Percentiles rank a stretch among this genome's conserved stretches.
Evolutionary conservation across 129 eudicot genomes (phyloP).

Genomic region (Mikania micrantha): DNA sequence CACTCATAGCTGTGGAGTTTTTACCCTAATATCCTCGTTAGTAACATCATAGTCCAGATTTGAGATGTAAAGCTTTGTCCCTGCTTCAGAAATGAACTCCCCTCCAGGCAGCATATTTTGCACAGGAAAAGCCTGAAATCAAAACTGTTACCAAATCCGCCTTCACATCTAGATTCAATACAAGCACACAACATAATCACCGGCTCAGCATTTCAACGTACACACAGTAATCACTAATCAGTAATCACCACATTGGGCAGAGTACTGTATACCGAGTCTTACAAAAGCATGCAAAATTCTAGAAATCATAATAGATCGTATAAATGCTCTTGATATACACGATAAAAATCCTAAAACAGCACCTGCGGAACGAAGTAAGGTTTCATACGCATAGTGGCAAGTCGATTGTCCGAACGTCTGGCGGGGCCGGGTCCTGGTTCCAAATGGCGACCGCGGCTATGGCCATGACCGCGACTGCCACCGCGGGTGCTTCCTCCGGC

Average conservation of each 20-base stretch:
- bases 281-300: neutral
- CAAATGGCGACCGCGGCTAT: constrained; percentile 6
- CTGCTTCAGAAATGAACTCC: constrained; percentile 22
- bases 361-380: constrained; percentile 43
- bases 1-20: neutral
- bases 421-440: constrained; percentile 36
- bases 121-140: constrained; percentile 31
- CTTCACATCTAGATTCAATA: neutral
- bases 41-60: constrained; percentile 41
- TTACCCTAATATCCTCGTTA: constrained; percentile 43
- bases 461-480: constrained; percentile 11
- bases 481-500: constrained; percentile 22
- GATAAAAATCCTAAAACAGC: neutral
- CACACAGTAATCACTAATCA: too few species aligned
- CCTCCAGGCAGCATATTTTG: constrained; percentile 22
- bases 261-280: neutral
- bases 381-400: constrained; percentile 3
- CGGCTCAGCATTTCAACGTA: too few species aligned
- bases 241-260: neutral
- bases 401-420: constrained; percentile 28
- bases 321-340: neutral
- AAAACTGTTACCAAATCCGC: constrained; percentile 9
- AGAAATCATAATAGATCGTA: neutral
- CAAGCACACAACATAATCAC: neutral
- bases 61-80: constrained; percentile 38